Evolutionary conservation across 257 asterid genomes (phyloP).

Genomic region (Hygrophila difformis): DNA sequence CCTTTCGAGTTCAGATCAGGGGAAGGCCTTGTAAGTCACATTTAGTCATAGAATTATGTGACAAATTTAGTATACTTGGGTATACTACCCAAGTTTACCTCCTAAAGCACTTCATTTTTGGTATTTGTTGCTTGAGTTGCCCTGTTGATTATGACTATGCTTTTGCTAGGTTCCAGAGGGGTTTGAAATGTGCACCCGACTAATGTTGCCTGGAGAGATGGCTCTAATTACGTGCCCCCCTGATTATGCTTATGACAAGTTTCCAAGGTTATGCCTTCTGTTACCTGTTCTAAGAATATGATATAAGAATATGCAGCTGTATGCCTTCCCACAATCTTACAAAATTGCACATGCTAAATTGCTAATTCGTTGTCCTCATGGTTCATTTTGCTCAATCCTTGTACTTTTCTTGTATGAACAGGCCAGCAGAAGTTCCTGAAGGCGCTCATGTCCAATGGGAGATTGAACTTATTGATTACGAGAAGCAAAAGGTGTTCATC

Average conservation of each 20-base stretch:
- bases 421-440: constrained; percentile 81
- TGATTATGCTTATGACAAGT: constrained; percentile 97
- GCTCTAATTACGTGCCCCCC: constrained; percentile 90
- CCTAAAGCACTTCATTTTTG: constrained; percentile 8
- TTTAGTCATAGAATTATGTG: constrained; percentile 13
- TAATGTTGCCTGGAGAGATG: constrained; percentile 94
- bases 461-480: constrained; percentile 95
- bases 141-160: constrained; percentile 5
- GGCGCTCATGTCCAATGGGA: constrained; percentile 88
- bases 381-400: constrained; percentile 8
- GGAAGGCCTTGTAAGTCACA: constrained; percentile 86
- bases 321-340: too few species aligned
- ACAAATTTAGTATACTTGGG: too few species aligned
- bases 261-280: constrained; percentile 43
- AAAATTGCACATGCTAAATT: not conserved
- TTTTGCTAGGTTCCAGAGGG: constrained; percentile 86
- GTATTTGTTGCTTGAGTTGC: constrained; percentile 1
- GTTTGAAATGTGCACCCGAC: constrained; percentile 90
- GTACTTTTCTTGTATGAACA: constrained; percentile 20
- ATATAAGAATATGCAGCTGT: too few species aligned
- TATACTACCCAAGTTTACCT: not conserved
- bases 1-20: constrained; percentile 97
- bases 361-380: not conserved
- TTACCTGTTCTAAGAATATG: too few species aligned
- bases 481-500: constrained; percentile 67